Percentiles rank a stretch among this genome's conserved stretches.
Conservation (phyloP, 2,329 filamentous ascomycete genomes). For the Alternaria ethzedia region DNA sequence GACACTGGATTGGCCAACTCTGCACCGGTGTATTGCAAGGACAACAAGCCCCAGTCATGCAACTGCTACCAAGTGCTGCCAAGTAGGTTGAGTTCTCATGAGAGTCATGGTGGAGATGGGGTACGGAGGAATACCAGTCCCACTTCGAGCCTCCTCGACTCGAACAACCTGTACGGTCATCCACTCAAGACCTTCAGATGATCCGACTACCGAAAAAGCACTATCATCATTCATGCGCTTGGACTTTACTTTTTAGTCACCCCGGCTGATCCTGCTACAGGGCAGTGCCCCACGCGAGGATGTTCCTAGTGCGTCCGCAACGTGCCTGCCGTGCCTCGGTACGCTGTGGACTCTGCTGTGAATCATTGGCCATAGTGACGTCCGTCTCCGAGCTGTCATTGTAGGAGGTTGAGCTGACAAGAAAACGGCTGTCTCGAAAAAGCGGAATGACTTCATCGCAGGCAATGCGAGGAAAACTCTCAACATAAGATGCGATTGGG, state of each 20-base stretch:
- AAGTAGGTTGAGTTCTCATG: neutral
- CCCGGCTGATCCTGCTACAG: constrained; percentile 5
- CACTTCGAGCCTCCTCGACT: neutral
- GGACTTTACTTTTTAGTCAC: neutral
- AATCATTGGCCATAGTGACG: constrained; percentile 2
- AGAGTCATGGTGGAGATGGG: neutral
- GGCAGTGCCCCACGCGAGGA: neutral
- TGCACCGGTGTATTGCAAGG: neutral
- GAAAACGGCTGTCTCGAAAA: constrained; percentile 1
- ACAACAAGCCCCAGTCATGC: neutral
- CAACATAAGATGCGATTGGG: neutral
- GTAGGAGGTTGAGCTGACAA: constrained; percentile 6
- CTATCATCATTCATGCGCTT: neutral
- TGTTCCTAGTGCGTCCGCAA: neutral
- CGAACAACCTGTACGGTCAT: neutral
- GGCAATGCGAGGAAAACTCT: neutral
- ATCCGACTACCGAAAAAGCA: constrained; percentile 1
- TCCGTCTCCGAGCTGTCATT: constrained; percentile 3
- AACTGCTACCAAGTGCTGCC: neutral
- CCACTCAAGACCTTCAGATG: neutral
- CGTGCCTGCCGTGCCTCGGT: constrained; percentile 3
- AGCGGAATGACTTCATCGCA: neutral
- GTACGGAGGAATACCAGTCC: neutral
- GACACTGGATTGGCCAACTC: constrained; percentile 4
- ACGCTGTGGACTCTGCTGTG: neutral